Conservation (phyloP, 352 stramenopile species). For the Phytophthora sp. region DNA sequence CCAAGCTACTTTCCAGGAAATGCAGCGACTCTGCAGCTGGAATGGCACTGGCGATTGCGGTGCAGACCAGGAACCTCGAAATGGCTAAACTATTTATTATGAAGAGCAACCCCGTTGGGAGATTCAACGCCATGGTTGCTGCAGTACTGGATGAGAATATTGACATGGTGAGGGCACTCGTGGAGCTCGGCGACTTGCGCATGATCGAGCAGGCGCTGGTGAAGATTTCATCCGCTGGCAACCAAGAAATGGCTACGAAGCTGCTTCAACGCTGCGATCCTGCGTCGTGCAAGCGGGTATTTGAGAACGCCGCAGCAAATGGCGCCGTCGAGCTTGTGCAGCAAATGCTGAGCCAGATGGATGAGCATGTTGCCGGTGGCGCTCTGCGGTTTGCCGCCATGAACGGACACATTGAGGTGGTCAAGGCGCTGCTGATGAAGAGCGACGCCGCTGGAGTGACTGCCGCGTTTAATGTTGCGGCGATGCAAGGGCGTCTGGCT, state of each 20-base stretch:
- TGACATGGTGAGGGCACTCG: conserved; percentile 10
- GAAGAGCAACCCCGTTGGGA: conserved; percentile 16
- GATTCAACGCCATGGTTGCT: conserved; percentile 14
- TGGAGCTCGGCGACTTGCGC: conserved; percentile 4
- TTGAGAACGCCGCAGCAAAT: conserved; percentile 16
- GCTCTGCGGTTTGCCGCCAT: conserved; percentile 16
- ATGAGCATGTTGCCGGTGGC: conserved; percentile 1
- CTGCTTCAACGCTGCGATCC: conserved; percentile 14
- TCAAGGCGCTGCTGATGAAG: conserved; percentile 22
- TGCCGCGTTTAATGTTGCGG: conserved; percentile 18
- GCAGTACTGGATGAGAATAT: conserved; percentile 3
- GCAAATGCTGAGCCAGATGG: conserved; percentile 23
- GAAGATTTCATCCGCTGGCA: conserved; percentile 20
- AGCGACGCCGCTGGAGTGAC: conserved; percentile 18
- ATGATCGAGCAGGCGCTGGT: conserved; percentile 27
- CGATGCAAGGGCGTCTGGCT: conserved; percentile 23
- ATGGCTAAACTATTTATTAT: conserved; percentile 20
- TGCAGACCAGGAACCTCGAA: conserved; percentile 9
- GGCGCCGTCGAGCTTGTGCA: conserved; percentile 16
- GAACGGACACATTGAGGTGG: conserved; percentile 18
- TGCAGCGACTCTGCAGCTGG: conserved; percentile 16
- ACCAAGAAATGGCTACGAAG: conserved; percentile 10
- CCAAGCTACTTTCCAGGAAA: conserved; percentile 11
- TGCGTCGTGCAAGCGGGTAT: conserved; percentile 16
- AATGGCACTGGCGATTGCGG: conserved; percentile 4